Evolutionary conservation across 495 filamentous ascomycete genomes (phyloP).

Genomic region (Cercophora scortea): DNA sequence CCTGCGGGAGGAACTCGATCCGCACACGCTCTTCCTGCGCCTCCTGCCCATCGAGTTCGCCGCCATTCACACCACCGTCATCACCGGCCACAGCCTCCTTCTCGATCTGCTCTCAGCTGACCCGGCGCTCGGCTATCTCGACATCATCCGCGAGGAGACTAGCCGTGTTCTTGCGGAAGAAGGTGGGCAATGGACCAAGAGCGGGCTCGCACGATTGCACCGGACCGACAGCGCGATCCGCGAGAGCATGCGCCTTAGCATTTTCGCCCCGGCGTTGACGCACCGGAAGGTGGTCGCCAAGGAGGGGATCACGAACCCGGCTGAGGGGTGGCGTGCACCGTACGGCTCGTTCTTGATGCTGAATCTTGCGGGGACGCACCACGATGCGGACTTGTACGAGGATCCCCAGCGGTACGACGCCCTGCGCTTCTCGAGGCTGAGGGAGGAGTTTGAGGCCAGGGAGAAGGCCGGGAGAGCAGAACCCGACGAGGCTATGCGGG

Average conservation of each 20-base stretch:
- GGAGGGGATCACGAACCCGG: slow-evolving; percentile 23
- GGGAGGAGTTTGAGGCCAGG: slow-evolving; percentile 26
- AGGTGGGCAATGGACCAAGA: slow-evolving; percentile 32
- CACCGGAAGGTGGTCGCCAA: slow-evolving; percentile 27
- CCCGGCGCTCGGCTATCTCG: slow-evolving; percentile 16
- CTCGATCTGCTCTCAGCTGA: slow-evolving; percentile 36
- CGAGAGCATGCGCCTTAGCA: slow-evolving; percentile 27
- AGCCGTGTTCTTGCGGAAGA: slow-evolving; percentile 18
- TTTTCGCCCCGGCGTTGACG: slow-evolving; percentile 20
- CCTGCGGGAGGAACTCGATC: slow-evolving; percentile 9
- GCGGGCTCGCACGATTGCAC: slow-evolving; percentile 20
- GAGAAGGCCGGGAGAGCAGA: not conserved
- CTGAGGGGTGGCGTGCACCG: slow-evolving; percentile 27
- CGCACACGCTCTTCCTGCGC: slow-evolving; percentile 21
- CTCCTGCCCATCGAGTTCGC: slow-evolving; percentile 37
- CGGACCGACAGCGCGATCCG: slow-evolving; percentile 27
- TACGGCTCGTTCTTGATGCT: slow-evolving; percentile 22
- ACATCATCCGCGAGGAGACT: slow-evolving; percentile 29
- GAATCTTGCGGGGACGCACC: slow-evolving; percentile 23
- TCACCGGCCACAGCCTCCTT: slow-evolving; percentile 33
- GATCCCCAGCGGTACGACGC: slow-evolving; percentile 26
- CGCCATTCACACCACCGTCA: slow-evolving; percentile 39
- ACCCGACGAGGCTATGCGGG: slow-evolving; percentile 16
- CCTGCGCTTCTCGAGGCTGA: slow-evolving; percentile 19
- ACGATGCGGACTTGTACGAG: slow-evolving; percentile 21